phyloP scores from a whole-genome alignment of 2,329 filamentous ascomycete species.

The Sordariomycetes sp. region DNA sequence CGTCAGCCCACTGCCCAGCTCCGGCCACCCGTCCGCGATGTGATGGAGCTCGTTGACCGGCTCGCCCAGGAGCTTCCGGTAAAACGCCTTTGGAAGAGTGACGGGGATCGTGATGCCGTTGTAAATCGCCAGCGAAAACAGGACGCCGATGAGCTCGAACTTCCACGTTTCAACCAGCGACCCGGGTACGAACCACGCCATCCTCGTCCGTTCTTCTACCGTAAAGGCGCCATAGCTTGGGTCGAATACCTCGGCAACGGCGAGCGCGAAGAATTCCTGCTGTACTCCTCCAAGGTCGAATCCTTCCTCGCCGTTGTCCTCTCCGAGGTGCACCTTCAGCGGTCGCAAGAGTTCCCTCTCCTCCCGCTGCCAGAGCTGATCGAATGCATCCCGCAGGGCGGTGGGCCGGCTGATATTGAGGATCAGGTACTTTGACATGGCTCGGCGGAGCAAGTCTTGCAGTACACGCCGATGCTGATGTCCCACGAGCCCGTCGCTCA shows the following conservation, averaged over 20 bases:
- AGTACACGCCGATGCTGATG: conserved; percentile 50
- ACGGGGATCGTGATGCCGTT: conserved; percentile 88
- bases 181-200: conserved; percentile 81
- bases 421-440: conserved; percentile 61
- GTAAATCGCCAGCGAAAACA: conserved; percentile 85
- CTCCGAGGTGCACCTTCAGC: conserved; percentile 78
- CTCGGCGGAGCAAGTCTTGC: conserved; percentile 51
- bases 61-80: conserved; percentile 64
- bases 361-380: conserved; percentile 84
- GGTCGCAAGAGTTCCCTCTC: conserved; percentile 73
- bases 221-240: conserved; percentile 74
- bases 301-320: conserved; percentile 74
- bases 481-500: conserved; percentile 44
- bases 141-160: conserved; percentile 76
- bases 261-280: conserved; percentile 87
- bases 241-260: conserved; percentile 69
- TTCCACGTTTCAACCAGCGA: conserved; percentile 79
- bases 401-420: conserved; percentile 57
- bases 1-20: conserved; percentile 63
- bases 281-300: conserved; percentile 92
- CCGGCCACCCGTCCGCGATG: conserved; percentile 81
- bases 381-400: conserved; percentile 63
- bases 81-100: conserved; percentile 77
- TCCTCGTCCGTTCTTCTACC: conserved; percentile 61
- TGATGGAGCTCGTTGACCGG: conserved; percentile 61